These are phyloP conservation scores for Beauveria pseudobassiana DNA, from an alignment of 2,329 filamentous ascomycete genomes.

Conservation along the genomic window DNA sequence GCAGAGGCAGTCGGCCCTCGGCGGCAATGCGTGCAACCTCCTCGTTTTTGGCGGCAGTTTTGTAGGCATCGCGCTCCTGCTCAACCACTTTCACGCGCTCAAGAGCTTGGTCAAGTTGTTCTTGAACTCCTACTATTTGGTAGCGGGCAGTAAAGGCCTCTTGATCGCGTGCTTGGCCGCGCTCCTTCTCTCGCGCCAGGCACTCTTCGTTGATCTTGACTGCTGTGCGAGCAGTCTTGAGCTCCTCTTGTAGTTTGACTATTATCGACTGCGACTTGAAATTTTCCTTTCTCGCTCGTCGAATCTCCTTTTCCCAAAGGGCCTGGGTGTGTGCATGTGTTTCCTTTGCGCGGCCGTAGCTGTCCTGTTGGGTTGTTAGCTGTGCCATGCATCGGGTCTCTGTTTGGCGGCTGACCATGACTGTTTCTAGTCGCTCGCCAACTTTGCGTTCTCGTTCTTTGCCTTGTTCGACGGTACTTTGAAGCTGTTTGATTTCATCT, in stretches of 20 bases:
- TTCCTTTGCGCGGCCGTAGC: slow-evolving; percentile 62
- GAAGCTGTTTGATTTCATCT: slow-evolving; percentile 51
- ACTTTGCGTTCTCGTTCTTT: slow-evolving; percentile 59
- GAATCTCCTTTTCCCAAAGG: slow-evolving; percentile 68
- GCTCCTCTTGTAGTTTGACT: slow-evolving; percentile 66
- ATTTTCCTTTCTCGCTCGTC: slow-evolving; percentile 61
- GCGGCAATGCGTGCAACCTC: slow-evolving; percentile 66
- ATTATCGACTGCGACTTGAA: slow-evolving; percentile 66
- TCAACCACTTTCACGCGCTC: slow-evolving; percentile 59
- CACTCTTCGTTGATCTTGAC: slow-evolving; percentile 49
- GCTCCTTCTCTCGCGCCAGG: slow-evolving; percentile 56
- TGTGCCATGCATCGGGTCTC: not conserved
- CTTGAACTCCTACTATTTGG: slow-evolving; percentile 55
- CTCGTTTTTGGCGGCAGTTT: slow-evolving; percentile 64
- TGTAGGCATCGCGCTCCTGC: slow-evolving; percentile 67
- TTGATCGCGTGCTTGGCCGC: slow-evolving; percentile 54
- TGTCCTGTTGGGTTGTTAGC: slow-evolving; percentile 45
- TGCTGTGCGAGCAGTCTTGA: slow-evolving; percentile 53
- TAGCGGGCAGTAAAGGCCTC: slow-evolving; percentile 63
- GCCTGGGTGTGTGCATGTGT: slow-evolving; percentile 58
- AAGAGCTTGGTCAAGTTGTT: slow-evolving; percentile 57
- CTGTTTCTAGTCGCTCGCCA: slow-evolving; percentile 57
- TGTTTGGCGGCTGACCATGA: slow-evolving; percentile 51
- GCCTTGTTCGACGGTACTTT: slow-evolving; percentile 55
- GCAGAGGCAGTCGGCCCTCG: slow-evolving; percentile 62